Evolutionary conservation across 768 basidiomycete genomes (phyloP).

Genomic region (Coprinopsis strossmayeri): DNA sequence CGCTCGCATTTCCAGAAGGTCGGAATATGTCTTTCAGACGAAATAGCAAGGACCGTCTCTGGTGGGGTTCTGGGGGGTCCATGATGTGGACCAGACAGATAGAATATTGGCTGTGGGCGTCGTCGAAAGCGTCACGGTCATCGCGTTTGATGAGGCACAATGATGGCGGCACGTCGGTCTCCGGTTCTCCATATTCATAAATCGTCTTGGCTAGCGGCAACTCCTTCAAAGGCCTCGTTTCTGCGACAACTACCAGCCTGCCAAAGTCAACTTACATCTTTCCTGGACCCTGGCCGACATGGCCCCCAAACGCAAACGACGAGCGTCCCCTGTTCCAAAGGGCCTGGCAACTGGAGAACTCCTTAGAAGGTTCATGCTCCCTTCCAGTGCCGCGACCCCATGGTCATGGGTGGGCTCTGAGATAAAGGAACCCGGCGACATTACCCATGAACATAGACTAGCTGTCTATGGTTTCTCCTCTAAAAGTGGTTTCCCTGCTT

Average conservation of each 20-base stretch:
- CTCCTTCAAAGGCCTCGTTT: neutral
- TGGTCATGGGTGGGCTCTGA: constrained; percentile 83
- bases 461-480: constrained; percentile 62
- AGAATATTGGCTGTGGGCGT: no score
- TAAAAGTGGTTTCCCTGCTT: constrained; percentile 44
- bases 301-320: constrained; percentile 56
- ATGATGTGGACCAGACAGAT: no score
- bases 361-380: constrained; percentile 50
- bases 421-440: constrained; percentile 46
- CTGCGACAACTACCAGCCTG: neutral
- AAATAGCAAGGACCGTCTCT: constrained; percentile 12
- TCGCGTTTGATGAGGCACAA: neutral
- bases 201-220: no score
- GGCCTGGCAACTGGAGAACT: constrained; percentile 58
- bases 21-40: constrained; percentile 19
- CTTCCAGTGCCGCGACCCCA: constrained; percentile 36
- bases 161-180: no score
- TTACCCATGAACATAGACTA: constrained; percentile 59
- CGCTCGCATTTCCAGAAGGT: constrained; percentile 22
- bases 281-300: constrained; percentile 22
- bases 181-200: no score
- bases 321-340: constrained; percentile 34
- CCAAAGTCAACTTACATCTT: neutral
- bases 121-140: no score
- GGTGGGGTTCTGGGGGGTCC: neutral